Percentiles rank a stretch among this genome's conserved stretches.
Evolutionary conservation across 2,329 filamentous ascomycete species (phyloP).

Genomic region (Penicillium italicum): DNA sequence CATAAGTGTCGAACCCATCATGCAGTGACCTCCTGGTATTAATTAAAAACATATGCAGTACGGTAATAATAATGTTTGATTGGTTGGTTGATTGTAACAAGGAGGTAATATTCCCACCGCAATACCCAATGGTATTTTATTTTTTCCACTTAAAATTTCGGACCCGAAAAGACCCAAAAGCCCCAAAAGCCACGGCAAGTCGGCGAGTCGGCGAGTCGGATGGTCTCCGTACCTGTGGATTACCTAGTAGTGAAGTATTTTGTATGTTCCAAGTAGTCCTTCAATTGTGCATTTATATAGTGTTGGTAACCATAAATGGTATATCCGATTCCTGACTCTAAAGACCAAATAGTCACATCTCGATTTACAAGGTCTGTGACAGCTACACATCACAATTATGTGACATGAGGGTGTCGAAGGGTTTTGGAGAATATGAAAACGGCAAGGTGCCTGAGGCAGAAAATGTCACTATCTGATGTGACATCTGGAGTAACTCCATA

Average conservation of each 20-base stretch:
- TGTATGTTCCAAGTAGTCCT: too few relatives aligned
- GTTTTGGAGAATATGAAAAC: not conserved
- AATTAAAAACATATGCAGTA: not conserved
- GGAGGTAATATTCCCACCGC: conserved; percentile 1
- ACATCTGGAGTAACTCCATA: not conserved
- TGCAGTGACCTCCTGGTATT: conserved; percentile 10
- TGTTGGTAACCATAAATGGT: not conserved
- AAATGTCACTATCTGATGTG: not conserved
- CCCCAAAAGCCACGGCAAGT: not conserved
- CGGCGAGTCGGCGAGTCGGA: too few relatives aligned
- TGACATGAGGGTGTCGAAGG: not conserved
- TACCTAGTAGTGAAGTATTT: too few relatives aligned
- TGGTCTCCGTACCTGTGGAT: not conserved
- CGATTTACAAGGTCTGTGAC: not conserved
- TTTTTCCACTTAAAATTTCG: conserved; percentile 5
- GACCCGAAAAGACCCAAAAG: not conserved
- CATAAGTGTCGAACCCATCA: too few relatives aligned
- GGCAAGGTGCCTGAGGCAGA: conserved; percentile 1
- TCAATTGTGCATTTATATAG: too few relatives aligned
- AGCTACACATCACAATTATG: not conserved
- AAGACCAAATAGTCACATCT: not conserved
- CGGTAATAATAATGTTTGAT: not conserved
- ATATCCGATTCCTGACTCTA: not conserved
- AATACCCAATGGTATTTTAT: not conserved
- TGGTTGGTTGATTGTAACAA: not conserved